Percentiles rank a stretch among this genome's conserved stretches.
phyloP scores from a whole-genome alignment of 2,329 filamentous ascomycete genomes.

The Pseudogymnoascus sp. region DNA sequence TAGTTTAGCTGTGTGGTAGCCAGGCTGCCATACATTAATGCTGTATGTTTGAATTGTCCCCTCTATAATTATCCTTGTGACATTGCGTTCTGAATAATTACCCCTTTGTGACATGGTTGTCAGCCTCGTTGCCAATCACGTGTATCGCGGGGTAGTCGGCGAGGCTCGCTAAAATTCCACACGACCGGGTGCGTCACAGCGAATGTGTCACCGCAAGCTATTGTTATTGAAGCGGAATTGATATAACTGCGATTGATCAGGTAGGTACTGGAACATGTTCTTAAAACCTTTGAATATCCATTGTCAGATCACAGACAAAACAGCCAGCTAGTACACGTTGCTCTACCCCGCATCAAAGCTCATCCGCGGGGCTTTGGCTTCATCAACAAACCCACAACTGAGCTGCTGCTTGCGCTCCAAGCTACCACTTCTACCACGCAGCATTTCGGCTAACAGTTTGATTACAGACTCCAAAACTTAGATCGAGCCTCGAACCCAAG shows the following conservation, averaged over 20 bases:
- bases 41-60: constrained; percentile 5
- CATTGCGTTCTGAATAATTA: not conserved
- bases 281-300: not conserved
- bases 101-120: not conserved
- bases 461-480: not conserved
- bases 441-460: not conserved
- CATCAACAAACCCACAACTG: too few species aligned
- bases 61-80: not conserved
- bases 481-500: not conserved
- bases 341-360: not conserved
- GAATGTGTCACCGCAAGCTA: constrained; percentile 3
- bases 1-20: constrained; percentile 4
- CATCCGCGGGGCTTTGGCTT: not conserved
- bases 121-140: not conserved
- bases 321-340: not conserved
- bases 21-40: not conserved
- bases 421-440: not conserved
- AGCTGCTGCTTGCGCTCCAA: not conserved
- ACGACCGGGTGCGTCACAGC: not conserved
- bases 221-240: not conserved
- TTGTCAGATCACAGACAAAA: not conserved
- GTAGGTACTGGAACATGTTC: not conserved
- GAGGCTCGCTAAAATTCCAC: constrained; percentile 9
- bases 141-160: constrained; percentile 4
- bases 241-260: constrained; percentile 1